Percentiles rank a stretch among this genome's conserved stretches.
Conservation (phyloP, 768 basidiomycete genomes). For the Pseudohyphozyma bogoriensis region DNA sequence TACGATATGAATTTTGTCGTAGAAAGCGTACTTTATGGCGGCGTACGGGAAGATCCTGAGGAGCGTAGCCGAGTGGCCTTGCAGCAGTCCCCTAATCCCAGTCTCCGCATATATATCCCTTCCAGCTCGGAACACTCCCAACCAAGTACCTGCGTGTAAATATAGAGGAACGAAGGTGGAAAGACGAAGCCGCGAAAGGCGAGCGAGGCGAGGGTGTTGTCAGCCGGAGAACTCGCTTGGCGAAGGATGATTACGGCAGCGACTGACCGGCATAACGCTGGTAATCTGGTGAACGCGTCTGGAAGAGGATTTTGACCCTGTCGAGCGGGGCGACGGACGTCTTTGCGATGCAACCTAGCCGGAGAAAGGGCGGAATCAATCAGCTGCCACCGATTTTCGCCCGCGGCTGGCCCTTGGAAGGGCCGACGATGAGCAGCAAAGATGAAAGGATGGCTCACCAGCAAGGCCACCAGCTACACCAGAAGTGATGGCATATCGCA, state of each 20-base stretch:
- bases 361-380: background rate
- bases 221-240: too few relatives aligned
- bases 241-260: too few relatives aligned
- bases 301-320: conserved; percentile 96
- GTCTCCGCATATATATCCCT: conserved; percentile 47
- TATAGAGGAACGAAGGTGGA: too few relatives aligned
- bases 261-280: conserved; percentile 76
- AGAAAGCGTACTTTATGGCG: conserved; percentile 92
- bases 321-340: conserved; percentile 69
- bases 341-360: conserved; percentile 31
- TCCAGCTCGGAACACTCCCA: conserved; percentile 69
- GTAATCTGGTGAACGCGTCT: conserved; percentile 91
- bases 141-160: conserved; percentile 72
- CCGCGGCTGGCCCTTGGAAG: background rate
- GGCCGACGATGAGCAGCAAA: background rate
- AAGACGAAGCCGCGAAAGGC: too few relatives aligned
- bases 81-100: conserved; percentile 73
- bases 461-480: conserved; percentile 88
- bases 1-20: conserved; percentile 76
- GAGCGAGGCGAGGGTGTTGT: too few relatives aligned
- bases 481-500: conserved; percentile 61
- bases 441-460: conserved; percentile 48
- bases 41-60: conserved; percentile 94
- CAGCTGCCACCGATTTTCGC: background rate
- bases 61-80: conserved; percentile 92